phyloP scores from a whole-genome alignment of 805 yeast genomes.

The Metschnikowia bowlesiae region DNA sequence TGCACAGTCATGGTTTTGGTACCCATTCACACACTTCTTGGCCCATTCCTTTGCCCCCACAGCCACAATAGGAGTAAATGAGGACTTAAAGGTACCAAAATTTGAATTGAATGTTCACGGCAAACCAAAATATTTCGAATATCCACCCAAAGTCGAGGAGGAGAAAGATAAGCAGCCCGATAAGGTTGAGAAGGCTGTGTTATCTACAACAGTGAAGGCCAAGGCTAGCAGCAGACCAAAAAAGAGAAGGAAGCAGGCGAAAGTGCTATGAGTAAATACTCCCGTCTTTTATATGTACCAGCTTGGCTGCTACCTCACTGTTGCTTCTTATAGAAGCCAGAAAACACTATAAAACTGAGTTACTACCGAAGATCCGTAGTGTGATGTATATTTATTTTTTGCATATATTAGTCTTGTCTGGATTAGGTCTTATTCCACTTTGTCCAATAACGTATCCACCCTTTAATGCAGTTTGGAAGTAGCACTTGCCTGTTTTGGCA shows the following conservation, averaged over 20 bases:
- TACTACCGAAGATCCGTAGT: too few relatives aligned
- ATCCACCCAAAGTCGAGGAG: constrained; percentile 85
- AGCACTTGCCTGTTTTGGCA: too few relatives aligned
- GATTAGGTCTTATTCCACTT: too few relatives aligned
- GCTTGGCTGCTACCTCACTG: too few relatives aligned
- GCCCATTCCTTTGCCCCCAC: constrained; percentile 92
- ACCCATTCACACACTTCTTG: constrained; percentile 90
- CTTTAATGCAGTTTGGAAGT: too few relatives aligned
- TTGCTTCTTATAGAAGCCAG: too few relatives aligned
- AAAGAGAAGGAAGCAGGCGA: constrained; percentile 48
- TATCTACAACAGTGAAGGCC: constrained; percentile 92
- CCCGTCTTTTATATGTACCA: too few relatives aligned
- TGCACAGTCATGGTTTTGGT: constrained; percentile 97
- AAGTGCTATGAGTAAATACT: constrained; percentile 25
- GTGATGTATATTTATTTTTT: too few relatives aligned
- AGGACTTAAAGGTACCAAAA: constrained; percentile 81
- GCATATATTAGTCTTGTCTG: too few relatives aligned
- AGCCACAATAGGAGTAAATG: constrained; percentile 78
- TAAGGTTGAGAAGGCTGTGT: constrained; percentile 85
- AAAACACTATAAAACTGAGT: too few relatives aligned
- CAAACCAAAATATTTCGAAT: constrained; percentile 73
- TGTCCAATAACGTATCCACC: too few relatives aligned
- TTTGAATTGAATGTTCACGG: constrained; percentile 78
- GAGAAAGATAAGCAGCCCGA: constrained; percentile 78
- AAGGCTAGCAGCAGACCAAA: constrained; percentile 60